Evolutionary conservation across 768 basidiomycete genomes (phyloP), one percentile per base, ranked within the genome.

Genomic region (Suillus bovinus): DNA sequence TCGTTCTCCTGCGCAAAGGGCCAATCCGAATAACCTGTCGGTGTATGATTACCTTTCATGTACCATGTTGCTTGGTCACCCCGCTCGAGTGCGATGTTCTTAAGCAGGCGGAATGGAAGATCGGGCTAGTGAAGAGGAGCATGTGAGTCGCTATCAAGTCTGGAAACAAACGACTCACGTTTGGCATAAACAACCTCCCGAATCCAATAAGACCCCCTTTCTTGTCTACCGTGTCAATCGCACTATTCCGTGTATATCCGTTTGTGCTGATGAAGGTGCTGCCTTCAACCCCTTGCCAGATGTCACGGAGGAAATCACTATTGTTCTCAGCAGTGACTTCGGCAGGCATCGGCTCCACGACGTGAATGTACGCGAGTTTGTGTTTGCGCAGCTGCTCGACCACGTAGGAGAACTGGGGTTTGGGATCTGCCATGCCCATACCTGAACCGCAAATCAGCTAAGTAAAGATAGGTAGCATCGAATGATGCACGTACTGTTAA

Each of bases 371-470:
- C 0, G 84, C 83, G 27, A 84, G 69, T 10, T 71, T 63, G 24
- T 74, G 73, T 47, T 70, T 63, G n/a, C 67, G 69, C 29, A 89
- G 62, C 46, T 78, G 59, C 5, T 73, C 59, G 24, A 83, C 78
- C 38, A 88, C 64, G 70, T 87, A 79, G 0, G 76, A 64, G 74
- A 84, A 90, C 10, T 82, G 82, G 0, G 86, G 83, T 4, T 79
- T 72, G 0, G 86, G 86, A 61, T 88, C 79, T 4, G 68, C 64
- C 82, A 85, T 84, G 8, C 76, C 70, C 84, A 88, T 84, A 49
- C 78, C 81, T 80, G 41, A 39, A 17, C 52, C 20, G 2, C 5
- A 60, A 53, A 49, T 68, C 66, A 44, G 66, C 63, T 36, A 64
- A 46, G 58, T 71, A 11, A 67, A 29, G 61, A 56, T 38, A 1